phyloP scores from a whole-genome alignment of 176 grass and related monocot species.

The Aegilops sharonensis region DNA sequence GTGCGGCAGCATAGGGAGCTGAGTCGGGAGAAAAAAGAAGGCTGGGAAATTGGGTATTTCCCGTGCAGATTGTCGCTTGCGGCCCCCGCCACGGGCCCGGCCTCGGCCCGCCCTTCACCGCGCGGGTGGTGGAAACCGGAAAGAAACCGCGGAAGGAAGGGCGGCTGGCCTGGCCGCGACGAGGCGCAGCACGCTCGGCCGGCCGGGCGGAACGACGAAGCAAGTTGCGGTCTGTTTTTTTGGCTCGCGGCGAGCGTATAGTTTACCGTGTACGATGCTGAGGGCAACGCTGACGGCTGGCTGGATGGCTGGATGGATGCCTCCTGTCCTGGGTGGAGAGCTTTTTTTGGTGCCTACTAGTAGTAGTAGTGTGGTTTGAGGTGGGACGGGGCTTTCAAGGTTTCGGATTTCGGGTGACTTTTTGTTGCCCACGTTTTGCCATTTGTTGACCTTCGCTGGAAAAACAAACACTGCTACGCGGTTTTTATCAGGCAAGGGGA shows the following conservation, averaged over 20 bases:
- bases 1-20: constrained; percentile 24
- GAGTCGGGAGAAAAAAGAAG: not conserved
- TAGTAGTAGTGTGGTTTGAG: not conserved
- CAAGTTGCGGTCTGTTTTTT: constrained; percentile 30
- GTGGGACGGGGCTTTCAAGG: not conserved
- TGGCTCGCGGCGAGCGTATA: not conserved
- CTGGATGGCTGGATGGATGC: not conserved
- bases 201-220: not conserved
- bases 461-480: not conserved
- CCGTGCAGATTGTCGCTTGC: constrained; percentile 45
- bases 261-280: constrained; percentile 30
- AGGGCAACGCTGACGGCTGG: not conserved
- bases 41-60: constrained; percentile 19
- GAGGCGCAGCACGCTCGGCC: not conserved
- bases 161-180: too few relatives aligned
- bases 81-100: not conserved
- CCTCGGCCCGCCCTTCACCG: too few relatives aligned
- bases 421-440: not conserved
- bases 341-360: not conserved
- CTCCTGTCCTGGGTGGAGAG: not conserved
- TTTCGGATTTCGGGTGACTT: constrained; percentile 4
- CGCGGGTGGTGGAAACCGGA: constrained; percentile 12
- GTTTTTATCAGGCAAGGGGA: not conserved
- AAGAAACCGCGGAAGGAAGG: not conserved
- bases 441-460: not conserved